A percentile compares a stretch with the other conserved stretches of the same genome.
Conservation (phyloP, 2,329 filamentous ascomycete genomes). For the Cladosporium sp. region DNA sequence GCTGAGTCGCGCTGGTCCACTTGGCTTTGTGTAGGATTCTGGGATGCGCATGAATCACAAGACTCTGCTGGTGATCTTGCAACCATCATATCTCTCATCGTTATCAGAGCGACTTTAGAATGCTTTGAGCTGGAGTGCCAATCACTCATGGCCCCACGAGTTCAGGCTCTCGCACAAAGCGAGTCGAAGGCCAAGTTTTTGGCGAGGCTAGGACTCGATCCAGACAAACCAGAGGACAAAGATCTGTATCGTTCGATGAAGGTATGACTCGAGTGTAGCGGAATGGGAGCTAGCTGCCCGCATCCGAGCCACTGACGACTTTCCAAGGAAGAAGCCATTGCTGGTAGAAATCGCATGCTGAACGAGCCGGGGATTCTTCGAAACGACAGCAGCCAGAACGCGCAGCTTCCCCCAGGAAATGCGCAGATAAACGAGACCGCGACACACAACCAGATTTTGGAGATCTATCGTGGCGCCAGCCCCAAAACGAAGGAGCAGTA, state of each 20-base stretch:
- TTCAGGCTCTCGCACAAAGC: constrained; percentile 38
- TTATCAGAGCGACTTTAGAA: too few species aligned
- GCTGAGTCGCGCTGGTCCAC: constrained; percentile 14
- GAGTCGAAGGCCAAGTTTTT: constrained; percentile 44
- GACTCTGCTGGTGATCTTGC: constrained; percentile 16
- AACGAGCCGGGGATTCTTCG: constrained; percentile 34
- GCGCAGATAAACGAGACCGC: constrained; percentile 47
- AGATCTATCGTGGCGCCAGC: constrained; percentile 38
- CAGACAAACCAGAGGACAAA: constrained; percentile 32
- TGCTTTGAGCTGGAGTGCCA: constrained; percentile 9
- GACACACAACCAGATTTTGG: constrained; percentile 41
- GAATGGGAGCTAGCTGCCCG: neutral
- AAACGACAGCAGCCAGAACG: constrained; percentile 30
- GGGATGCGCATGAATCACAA: constrained; percentile 18
- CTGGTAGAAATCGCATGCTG: constrained; percentile 40
- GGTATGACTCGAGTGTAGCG: constrained; percentile 18
- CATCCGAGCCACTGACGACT: neutral
- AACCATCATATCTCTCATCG: constrained; percentile 16
- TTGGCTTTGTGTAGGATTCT: constrained; percentile 18
- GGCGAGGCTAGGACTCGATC: constrained; percentile 38
- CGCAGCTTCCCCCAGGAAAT: constrained; percentile 40
- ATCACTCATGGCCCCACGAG: constrained; percentile 26
- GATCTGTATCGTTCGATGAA: constrained; percentile 42
- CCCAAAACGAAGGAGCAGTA: constrained; percentile 39
- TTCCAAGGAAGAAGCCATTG: constrained; percentile 40